A percentile compares a stretch with the other conserved stretches of the same genome.
Evolutionary conservation across 768 basidiomycete species (phyloP).

Genomic region (Bullera alba): DNA sequence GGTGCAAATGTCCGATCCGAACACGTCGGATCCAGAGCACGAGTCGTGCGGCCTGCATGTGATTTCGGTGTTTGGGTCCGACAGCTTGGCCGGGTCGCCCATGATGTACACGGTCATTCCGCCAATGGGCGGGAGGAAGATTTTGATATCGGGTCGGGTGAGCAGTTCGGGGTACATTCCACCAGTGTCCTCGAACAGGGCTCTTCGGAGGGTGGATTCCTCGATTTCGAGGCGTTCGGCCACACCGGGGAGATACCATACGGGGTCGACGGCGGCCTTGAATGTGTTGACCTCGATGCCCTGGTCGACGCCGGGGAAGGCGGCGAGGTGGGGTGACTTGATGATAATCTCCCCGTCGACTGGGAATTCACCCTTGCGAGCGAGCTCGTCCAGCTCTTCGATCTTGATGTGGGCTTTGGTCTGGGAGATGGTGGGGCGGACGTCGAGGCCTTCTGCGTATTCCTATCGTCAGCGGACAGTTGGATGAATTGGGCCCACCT

Average conservation of each 20-base stretch:
- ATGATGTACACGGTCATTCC: conserved; percentile 83
- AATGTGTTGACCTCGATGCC: conserved; percentile 83
- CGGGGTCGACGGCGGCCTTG: conserved; percentile 93
- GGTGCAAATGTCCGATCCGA: conserved; percentile 58
- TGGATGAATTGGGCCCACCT: conserved; percentile 16
- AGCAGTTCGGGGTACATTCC: conserved; percentile 70
- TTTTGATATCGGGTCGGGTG: conserved; percentile 88
- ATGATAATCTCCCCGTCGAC: conserved; percentile 80
- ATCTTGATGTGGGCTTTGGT: conserved; percentile 91
- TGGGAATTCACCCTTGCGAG: conserved; percentile 61
- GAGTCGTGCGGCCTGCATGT: conserved; percentile 63
- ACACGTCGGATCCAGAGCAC: conserved; percentile 94
- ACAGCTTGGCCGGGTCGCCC: conserved; percentile 68
- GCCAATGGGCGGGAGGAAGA: conserved; percentile 93
- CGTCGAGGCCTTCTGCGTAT: conserved; percentile 59
- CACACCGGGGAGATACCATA: conserved; percentile 90
- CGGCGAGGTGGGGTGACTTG: conserved; percentile 50
- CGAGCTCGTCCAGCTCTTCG: conserved; percentile 79
- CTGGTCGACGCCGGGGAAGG: conserved; percentile 48
- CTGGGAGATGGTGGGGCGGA: conserved; percentile 85
- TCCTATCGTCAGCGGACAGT: conserved; percentile 17
- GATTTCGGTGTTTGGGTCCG: conserved; percentile 39
- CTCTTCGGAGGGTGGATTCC: conserved; percentile 75
- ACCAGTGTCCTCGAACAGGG: conserved; percentile 82
- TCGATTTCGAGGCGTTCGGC: conserved; percentile 90